These are phyloP conservation scores for Aspergillus eucalypticola DNA, from an alignment of 2,329 filamentous ascomycete genomes.

Conservation along the genomic window DNA sequence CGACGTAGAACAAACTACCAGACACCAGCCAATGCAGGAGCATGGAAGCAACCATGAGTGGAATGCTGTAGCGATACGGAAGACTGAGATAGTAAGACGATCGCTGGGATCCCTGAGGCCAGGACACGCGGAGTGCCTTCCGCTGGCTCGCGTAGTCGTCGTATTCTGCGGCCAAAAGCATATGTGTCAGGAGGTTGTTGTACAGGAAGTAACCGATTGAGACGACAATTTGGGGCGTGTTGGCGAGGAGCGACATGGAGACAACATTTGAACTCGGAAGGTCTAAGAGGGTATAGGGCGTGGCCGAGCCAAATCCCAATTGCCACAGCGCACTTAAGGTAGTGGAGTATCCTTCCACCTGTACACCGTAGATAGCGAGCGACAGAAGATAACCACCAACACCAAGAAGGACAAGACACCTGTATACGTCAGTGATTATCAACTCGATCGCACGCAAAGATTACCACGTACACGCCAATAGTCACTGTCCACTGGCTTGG, in stretches of 20 bases:
- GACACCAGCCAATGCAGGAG: slow-evolving; percentile 52
- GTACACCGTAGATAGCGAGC: background rate
- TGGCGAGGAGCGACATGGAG: slow-evolving; percentile 28
- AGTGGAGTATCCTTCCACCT: background rate
- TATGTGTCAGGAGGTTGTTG: slow-evolving; percentile 44
- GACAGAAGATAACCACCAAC: background rate
- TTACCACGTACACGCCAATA: background rate
- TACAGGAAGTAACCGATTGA: slow-evolving; percentile 38
- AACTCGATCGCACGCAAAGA: too few relatives aligned
- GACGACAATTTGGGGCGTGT: slow-evolving; percentile 35
- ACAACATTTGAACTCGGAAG: too few relatives aligned
- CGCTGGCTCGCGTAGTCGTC: slow-evolving; percentile 39
- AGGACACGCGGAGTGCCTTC: slow-evolving; percentile 48
- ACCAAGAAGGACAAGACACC: background rate
- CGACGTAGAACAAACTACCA: slow-evolving; percentile 46
- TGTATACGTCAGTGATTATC: background rate
- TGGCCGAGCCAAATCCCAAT: background rate
- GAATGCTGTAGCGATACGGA: slow-evolving; percentile 34
- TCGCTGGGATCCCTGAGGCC: slow-evolving; percentile 43
- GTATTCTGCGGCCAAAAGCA: slow-evolving; percentile 53
- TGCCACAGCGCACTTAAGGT: background rate
- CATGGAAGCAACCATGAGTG: slow-evolving; percentile 34
- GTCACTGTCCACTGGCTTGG: background rate
- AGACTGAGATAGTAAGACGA: slow-evolving; percentile 49
- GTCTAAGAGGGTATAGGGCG: too few relatives aligned